Evolutionary conservation across 1,284 basidiomycete genomes (phyloP), one percentile per base, ranked within the genome.

Genomic region (Ustilago cynodontis): DNA sequence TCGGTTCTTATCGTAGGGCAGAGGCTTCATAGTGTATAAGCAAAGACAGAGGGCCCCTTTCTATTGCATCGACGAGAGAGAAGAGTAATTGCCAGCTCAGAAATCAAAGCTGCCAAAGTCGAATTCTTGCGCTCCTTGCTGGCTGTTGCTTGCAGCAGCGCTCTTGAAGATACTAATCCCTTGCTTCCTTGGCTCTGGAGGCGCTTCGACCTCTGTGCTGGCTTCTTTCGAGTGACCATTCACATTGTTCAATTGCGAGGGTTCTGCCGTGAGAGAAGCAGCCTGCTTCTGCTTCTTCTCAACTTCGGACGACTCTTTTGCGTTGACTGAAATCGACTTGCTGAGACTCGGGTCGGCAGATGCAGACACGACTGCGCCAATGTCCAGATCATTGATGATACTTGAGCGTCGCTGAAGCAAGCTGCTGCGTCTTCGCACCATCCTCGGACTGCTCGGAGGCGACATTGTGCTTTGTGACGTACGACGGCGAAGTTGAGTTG

Each of bases 121-220:
- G 29, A 81, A 81, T 35, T 81, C 79, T 51, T 79, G 77, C 7
- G 79, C 79, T 1, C 79, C 79, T 56, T 81, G 79, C 39, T 75
- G 68, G 52, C 65, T 72, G 51, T 70, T 71, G 58, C 71, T 78
- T 1, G 69, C 71, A 13, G 78, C 71, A 2, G 71, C 75, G 35
- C 59, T 69, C 43, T 77, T 80, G 66, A 80, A 77, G 33, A 73
- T 43, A 51, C 78, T 72, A 50, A 77, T 63, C 10, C 78, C 78
- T 39, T 71, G 64, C 43, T 77, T 78, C 51, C 71, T 75, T 1
- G 66, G 59, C 33, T 54, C 62, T 6, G 55, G 28, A 3, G 31
- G 24, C 13, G 24, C 41, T 58, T 41, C 41, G 20, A 18, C 59
- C n/a, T 26, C 53, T 8, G 11, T 35, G n/a, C n/a, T 29, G 10